Evolutionary conservation across 352 stramenopile genomes (phyloP), one percentile per base, ranked within the genome.

Genomic region (Phytophthora syringae): DNA sequence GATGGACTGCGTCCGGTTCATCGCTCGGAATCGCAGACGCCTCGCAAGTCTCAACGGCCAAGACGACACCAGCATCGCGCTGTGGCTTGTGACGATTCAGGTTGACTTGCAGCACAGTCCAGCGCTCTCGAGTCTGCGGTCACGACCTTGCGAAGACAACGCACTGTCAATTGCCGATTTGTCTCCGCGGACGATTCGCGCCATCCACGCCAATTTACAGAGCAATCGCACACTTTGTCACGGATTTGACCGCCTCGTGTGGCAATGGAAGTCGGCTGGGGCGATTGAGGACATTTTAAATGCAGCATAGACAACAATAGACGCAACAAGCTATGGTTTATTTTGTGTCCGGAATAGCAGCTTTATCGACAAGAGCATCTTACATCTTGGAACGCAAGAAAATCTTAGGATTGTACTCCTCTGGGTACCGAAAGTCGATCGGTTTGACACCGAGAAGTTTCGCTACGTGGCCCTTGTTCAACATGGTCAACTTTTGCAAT

Each of bases 11-110:
- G 76, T 68, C 15, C 43, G 77, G 13, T 86, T 79, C 48, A 76
- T 87, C 30, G 54, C 63, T 1, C 42, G 55, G 13, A 87, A 87
- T 37, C 39, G 51, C 4, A 52, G 50, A 54, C 59, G 28, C 2
- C 24, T 82, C 16, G 55, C 52, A 6, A 62, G 56, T 20, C 32
- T 88, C 7, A 76, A 70, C 10, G 57, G 51, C 7, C 50, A 90
- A 5, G 80, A 92, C 37, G 81, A 92, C 52, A 74, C 85, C 3
- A 83, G 77, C 2, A 57, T 90, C 30, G 73, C 70, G 6, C 56
- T 86, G 2, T 90, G 83, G 81, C 55, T 89, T 50, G 51, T 86
- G 18, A 55, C 42, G 1, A 75, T 89, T 25, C 72, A 87, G 40
- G 81, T 92, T 16, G 69, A 76, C 5, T 55, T 80, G 4, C 47